Percentiles rank a stretch among this genome's conserved stretches.
phyloP scores from a whole-genome alignment of 176 grass and related monocot genomes.

The Musa beccarii region DNA sequence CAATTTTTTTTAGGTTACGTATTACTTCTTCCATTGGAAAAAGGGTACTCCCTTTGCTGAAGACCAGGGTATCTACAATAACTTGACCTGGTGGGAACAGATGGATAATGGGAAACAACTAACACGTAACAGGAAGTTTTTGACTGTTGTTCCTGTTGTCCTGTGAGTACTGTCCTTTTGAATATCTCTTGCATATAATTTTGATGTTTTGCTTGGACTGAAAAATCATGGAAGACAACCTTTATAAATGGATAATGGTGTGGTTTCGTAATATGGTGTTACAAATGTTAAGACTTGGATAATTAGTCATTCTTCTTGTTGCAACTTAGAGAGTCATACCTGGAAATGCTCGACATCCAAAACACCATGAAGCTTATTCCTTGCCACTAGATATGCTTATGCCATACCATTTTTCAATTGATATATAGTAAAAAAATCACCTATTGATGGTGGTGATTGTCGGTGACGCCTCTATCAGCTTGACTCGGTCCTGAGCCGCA shows the following conservation, averaged over 20 bases:
- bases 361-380: too few species aligned
- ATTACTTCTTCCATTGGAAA: not conserved
- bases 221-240: not conserved
- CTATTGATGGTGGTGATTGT: too few species aligned
- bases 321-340: not conserved
- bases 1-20: not conserved
- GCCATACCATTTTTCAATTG: too few species aligned
- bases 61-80: constrained; percentile 6
- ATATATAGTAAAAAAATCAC: too few species aligned
- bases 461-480: too few species aligned
- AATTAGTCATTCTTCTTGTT: not conserved
- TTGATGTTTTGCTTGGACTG: not conserved
- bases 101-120: constrained; percentile 6
- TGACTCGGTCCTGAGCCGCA: too few species aligned
- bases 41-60: not conserved
- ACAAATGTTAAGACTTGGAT: not conserved
- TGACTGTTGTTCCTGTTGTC: constrained; percentile 3
- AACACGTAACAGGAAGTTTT: constrained; percentile 6
- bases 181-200: not conserved
- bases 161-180: not conserved
- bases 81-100: constrained; percentile 4
- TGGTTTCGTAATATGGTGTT: not conserved
- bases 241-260: not conserved
- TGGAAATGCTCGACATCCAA: not conserved
- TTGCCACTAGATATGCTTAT: too few species aligned